A percentile compares a stretch with the other conserved stretches of the same genome.
phyloP scores from a whole-genome alignment of 2,329 filamentous ascomycete species.

The Ophiocordyceps unilateralis region DNA sequence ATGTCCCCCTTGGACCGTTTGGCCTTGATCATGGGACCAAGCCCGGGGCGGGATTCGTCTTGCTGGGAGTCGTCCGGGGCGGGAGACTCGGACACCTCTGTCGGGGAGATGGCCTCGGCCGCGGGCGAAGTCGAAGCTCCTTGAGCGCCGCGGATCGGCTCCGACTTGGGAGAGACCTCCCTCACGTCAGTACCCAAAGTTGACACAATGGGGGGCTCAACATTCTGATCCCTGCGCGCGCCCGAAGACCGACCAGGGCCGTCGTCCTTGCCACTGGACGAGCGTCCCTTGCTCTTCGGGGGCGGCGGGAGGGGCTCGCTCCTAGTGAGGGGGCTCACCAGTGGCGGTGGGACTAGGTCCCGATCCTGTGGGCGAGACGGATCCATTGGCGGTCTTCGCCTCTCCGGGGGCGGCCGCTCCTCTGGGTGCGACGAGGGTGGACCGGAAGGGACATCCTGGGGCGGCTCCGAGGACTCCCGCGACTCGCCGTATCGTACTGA shows the following conservation, averaged over 20 bases:
- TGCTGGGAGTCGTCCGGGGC: slow-evolving; percentile 1
- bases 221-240: slow-evolving; percentile 17
- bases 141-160: slow-evolving; percentile 2
- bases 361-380: slow-evolving; percentile 35
- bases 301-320: slow-evolving; percentile 28
- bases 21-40: slow-evolving; percentile 81
- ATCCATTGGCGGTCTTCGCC: slow-evolving; percentile 51
- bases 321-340: slow-evolving; percentile 33
- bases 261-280: slow-evolving; percentile 27
- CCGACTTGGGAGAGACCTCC: slow-evolving; percentile 3
- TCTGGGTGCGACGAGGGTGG: slow-evolving; percentile 9
- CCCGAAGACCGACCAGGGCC: slow-evolving; percentile 10
- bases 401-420: slow-evolving; percentile 38
- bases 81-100: slow-evolving; percentile 8
- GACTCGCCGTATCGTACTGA: slow-evolving; percentile 18
- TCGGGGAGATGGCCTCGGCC: slow-evolving; percentile 8
- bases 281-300: slow-evolving; percentile 33
- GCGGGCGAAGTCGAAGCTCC: slow-evolving; percentile 10
- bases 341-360: slow-evolving; percentile 38
- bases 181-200: slow-evolving; percentile 2
- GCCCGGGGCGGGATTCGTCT: slow-evolving; percentile 48
- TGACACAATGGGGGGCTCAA: slow-evolving; percentile 2
- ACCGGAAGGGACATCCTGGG: slow-evolving; percentile 3
- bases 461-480: slow-evolving; percentile 5
- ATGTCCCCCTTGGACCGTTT: slow-evolving; percentile 58